These are phyloP conservation scores for Cystobasidiaceae sp. DNA, from an alignment of 1,284 basidiomycete species.

Conservation along the genomic window DNA sequence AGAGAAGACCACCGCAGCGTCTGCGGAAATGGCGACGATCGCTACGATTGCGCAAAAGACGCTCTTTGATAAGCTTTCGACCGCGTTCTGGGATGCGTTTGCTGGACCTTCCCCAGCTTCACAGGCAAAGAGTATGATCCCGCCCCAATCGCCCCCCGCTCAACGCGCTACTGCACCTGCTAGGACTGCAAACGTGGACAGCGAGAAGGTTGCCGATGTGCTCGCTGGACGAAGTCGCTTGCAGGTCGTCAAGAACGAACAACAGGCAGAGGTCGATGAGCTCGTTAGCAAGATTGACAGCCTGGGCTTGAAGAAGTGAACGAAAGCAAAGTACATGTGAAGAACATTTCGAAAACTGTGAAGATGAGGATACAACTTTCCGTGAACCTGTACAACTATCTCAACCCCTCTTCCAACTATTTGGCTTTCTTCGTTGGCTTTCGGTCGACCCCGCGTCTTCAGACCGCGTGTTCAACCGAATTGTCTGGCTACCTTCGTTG, in stretches of 20 bases:
- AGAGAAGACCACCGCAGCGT: neutral
- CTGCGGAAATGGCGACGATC: conserved; percentile 34
- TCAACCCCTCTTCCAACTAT: too few species aligned
- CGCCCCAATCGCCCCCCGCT: conserved; percentile 30
- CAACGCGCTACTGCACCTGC: neutral
- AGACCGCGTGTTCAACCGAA: too few species aligned
- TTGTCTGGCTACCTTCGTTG: too few species aligned
- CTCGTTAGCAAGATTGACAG: neutral
- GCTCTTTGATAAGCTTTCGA: conserved; percentile 47
- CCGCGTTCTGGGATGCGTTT: conserved; percentile 51
- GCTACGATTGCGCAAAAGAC: conserved; percentile 44
- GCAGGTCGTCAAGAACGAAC: conserved; percentile 43
- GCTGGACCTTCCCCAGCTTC: conserved; percentile 30
- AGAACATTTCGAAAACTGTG: neutral
- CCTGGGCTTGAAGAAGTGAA: conserved; percentile 10
- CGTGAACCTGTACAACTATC: too few species aligned
- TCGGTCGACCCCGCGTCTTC: too few species aligned
- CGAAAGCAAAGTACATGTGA: neutral
- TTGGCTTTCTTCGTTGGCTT: too few species aligned
- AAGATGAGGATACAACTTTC: too few species aligned
- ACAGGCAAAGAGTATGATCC: neutral
- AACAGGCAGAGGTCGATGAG: neutral
- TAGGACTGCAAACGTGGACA: conserved; percentile 39
- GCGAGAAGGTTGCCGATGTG: conserved; percentile 50
- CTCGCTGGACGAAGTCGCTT: conserved; percentile 48